Conservation (phyloP, 2,329 filamentous ascomycete genomes). For the Eurotiales sp. region DNA sequence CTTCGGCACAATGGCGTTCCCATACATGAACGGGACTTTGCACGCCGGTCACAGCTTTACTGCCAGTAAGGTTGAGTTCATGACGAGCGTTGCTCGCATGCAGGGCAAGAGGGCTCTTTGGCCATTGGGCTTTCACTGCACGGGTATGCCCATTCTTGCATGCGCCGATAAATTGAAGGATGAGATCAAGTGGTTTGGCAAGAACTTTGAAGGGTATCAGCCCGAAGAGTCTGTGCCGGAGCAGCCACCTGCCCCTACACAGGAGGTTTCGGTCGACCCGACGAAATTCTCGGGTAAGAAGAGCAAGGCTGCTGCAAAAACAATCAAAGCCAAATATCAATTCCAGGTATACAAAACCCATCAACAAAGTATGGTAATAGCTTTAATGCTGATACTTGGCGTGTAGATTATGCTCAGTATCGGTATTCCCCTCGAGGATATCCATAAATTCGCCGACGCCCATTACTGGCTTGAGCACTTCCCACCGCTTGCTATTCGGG, state of each 20-base stretch:
- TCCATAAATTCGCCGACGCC: slow-evolving; percentile 90
- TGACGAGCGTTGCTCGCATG: slow-evolving; percentile 81
- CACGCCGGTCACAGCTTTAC: slow-evolving; percentile 94
- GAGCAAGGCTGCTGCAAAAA: slow-evolving; percentile 85
- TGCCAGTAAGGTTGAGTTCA: slow-evolving; percentile 89
- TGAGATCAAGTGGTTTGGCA: slow-evolving; percentile 84
- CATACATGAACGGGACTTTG: slow-evolving; percentile 82
- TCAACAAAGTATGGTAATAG: neutral
- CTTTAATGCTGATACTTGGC: neutral
- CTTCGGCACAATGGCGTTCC: slow-evolving; percentile 75
- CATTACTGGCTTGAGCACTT: slow-evolving; percentile 90
- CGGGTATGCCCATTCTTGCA: slow-evolving; percentile 97
- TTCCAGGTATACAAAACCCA: slow-evolving; percentile 49
- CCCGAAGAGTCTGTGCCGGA: slow-evolving; percentile 55
- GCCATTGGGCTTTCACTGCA: slow-evolving; percentile 92
- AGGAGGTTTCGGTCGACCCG: slow-evolving; percentile 70
- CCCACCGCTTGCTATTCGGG: slow-evolving; percentile 70
- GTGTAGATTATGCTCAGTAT: slow-evolving; percentile 80
- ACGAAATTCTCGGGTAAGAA: slow-evolving; percentile 92
- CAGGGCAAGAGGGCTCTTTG: slow-evolving; percentile 83
- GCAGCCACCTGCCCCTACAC: slow-evolving; percentile 57
- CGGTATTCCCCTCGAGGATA: slow-evolving; percentile 81
- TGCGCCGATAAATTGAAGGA: slow-evolving; percentile 91
- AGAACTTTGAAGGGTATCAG: slow-evolving; percentile 75
- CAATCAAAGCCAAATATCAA: slow-evolving; percentile 91